A percentile compares a stretch with the other conserved stretches of the same genome.
These are phyloP conservation scores for Rubia occidens DNA, from an alignment of 305 asterid genomes.

Conservation along the genomic window DNA sequence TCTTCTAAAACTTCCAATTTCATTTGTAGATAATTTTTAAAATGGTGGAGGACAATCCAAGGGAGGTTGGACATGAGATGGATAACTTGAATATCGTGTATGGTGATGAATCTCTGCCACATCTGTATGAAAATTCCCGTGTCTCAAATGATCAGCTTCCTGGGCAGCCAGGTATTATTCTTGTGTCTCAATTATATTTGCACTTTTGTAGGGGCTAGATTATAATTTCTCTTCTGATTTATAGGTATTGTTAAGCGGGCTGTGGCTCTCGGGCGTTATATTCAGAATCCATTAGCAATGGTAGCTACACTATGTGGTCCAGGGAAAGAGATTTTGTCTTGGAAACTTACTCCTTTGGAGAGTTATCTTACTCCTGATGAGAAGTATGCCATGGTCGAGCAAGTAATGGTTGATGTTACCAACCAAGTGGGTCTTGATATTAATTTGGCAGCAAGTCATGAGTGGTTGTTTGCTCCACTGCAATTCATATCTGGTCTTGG, in stretches of 20 bases:
- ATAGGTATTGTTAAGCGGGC: slow-evolving; percentile 91
- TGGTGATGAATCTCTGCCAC: slow-evolving; percentile 96
- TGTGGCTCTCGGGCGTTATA: slow-evolving; percentile 86
- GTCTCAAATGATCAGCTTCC: slow-evolving; percentile 93
- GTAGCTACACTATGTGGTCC: slow-evolving; percentile 90
- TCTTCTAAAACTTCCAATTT: neutral
- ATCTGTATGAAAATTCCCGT: slow-evolving; percentile 85
- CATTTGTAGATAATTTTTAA: slow-evolving; percentile 70
- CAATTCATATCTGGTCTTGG: slow-evolving; percentile 97
- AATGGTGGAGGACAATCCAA: slow-evolving; percentile 98
- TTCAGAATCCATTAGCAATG: slow-evolving; percentile 93
- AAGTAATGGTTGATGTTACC: slow-evolving; percentile 86
- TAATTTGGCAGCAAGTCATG: slow-evolving; percentile 89
- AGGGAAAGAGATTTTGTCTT: slow-evolving; percentile 81
- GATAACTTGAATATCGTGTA: slow-evolving; percentile 82
- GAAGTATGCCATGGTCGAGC: slow-evolving; percentile 80
- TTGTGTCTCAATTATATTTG: slow-evolving; percentile 11
- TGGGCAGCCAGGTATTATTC: slow-evolving; percentile 63
- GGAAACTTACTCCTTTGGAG: slow-evolving; percentile 86
- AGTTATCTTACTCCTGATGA: slow-evolving; percentile 90
- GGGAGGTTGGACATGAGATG: slow-evolving; percentile 94
- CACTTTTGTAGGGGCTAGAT: neutral
- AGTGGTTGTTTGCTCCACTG: slow-evolving; percentile 91
- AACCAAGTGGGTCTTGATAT: slow-evolving; percentile 94
- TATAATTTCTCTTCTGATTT: slow-evolving; percentile 10